Conservation (phyloP, 257 asterid species). For the Plantago ovata region DNA sequence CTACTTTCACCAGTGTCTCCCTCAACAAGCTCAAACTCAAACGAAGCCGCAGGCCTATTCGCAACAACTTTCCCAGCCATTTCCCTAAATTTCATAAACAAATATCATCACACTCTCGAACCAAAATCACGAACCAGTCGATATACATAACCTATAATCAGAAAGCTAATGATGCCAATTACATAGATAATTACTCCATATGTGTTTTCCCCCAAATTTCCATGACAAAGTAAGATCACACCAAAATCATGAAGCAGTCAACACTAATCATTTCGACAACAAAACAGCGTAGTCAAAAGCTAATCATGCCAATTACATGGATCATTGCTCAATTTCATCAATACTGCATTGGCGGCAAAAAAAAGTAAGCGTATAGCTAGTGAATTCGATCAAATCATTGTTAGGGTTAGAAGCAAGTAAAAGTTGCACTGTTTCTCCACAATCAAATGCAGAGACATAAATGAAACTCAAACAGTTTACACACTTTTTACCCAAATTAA, state of each 20-base stretch:
- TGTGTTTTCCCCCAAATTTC: background rate
- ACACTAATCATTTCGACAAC: background rate
- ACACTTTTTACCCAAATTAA: no score
- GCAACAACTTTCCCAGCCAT: slow-evolving; percentile 72
- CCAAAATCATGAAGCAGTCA: background rate
- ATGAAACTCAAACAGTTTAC: no score
- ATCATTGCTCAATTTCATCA: background rate
- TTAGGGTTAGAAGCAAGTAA: no score
- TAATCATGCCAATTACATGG: slow-evolving; percentile 1
- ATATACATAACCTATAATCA: background rate
- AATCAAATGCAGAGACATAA: no score
- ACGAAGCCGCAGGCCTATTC: slow-evolving; percentile 37
- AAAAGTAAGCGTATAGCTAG: background rate
- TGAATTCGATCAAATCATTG: background rate
- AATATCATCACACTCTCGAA: background rate
- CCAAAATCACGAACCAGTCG: background rate
- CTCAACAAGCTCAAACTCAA: slow-evolving; percentile 79
- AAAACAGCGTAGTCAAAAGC: slow-evolving; percentile 1
- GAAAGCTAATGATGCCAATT: no score
- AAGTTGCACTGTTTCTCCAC: no score
- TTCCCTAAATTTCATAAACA: no score
- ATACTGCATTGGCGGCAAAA: background rate
- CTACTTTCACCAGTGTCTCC: slow-evolving; percentile 49
- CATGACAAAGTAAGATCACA: background rate
- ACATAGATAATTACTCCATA: no score